Base-by-base conservation (phyloP, 345 rosid genomes). In the Psidium guajava region DNA sequence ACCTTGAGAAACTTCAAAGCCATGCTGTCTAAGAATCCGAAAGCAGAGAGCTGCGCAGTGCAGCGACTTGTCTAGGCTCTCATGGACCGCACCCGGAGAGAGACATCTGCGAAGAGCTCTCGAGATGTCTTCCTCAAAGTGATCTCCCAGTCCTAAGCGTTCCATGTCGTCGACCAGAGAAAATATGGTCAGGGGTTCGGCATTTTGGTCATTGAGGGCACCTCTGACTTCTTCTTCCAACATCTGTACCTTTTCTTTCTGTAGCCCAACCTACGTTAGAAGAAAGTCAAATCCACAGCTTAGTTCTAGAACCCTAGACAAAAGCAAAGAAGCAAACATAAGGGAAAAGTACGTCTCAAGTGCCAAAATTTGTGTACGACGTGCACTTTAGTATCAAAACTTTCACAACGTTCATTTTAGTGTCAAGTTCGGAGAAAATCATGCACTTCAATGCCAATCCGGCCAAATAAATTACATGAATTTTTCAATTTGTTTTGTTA, bases 21-120 rank as follows among this genome's bases (percentile, higher is more conserved):
- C 94, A 51, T 89, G 92, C 83, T 87, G 93, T 84, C 94, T 86
- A 10, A 89, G 89, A 32, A 91, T 89, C 89, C 91, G 85, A 86
- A 90, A 92, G 86, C 81, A 49, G 25, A 91, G 93, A 84, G 93
- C 92, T 5, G 85, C 54, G 3, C 84, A 77, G 54, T 89, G 87
- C 42, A 93, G 88, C 22, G 84, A 77, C 15, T 80, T 61, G 12
- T 86, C 82, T 11, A 25, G 56, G 36, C 36, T 40, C 32, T n/a
- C 82, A 2, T 1, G 2, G 24, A 6, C 27, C 16, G 12, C 82
- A 20, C 82, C 86, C 11, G 6, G 54, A 13, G 52, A 82, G 22
- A n/a, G 12, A 80, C 86, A 54, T 59, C 40, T 86, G 13, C 83
- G 36, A 73, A 93, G 87, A 58, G 85, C 88, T 21, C 7, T 80